Evolutionary conservation across 1,284 basidiomycete species (phyloP).

Genomic region (Amylostereum areolatum): DNA sequence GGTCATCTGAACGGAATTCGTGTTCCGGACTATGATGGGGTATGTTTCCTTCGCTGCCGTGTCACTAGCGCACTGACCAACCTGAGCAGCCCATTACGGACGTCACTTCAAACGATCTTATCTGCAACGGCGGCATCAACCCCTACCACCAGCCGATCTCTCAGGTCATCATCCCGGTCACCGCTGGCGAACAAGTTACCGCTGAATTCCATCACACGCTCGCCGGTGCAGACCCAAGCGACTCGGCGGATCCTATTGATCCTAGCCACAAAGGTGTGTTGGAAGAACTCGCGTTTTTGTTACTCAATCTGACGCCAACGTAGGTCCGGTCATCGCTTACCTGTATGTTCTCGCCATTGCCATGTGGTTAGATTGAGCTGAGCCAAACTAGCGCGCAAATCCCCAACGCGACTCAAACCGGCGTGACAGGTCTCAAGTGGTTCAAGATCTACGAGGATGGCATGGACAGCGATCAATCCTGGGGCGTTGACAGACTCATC

Average conservation of each 20-base stretch:
- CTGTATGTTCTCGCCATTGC: slow-evolving; percentile 29
- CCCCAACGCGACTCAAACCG: slow-evolving; percentile 35
- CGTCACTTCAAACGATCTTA: slow-evolving; percentile 49
- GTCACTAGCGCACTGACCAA: neutral
- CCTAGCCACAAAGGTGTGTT: slow-evolving; percentile 36
- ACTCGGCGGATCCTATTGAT: slow-evolving; percentile 46
- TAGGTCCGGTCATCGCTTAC: slow-evolving; percentile 46
- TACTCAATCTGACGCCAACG: neutral
- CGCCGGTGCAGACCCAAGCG: slow-evolving; percentile 34
- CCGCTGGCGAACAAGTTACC: slow-evolving; percentile 41
- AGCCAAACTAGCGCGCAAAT: slow-evolving; percentile 43
- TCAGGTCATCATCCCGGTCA: slow-evolving; percentile 36
- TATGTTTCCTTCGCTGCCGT: slow-evolving; percentile 19
- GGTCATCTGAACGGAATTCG: slow-evolving; percentile 43
- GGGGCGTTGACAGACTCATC: slow-evolving; percentile 45
- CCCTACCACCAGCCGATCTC: slow-evolving; percentile 42
- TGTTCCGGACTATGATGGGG: slow-evolving; percentile 44
- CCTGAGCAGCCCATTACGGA: slow-evolving; percentile 40
- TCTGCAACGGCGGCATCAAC: slow-evolving; percentile 55
- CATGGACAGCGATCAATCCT: slow-evolving; percentile 26
- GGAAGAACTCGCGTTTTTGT: neutral
- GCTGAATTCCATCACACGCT: slow-evolving; percentile 51
- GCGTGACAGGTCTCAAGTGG: slow-evolving; percentile 47
- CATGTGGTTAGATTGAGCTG: too few species aligned
- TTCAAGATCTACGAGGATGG: slow-evolving; percentile 47